A percentile compares a stretch with the other conserved stretches of the same genome.
Conservation (phyloP, 2,329 filamentous ascomycete species). For the Ciborinia camelliae region DNA sequence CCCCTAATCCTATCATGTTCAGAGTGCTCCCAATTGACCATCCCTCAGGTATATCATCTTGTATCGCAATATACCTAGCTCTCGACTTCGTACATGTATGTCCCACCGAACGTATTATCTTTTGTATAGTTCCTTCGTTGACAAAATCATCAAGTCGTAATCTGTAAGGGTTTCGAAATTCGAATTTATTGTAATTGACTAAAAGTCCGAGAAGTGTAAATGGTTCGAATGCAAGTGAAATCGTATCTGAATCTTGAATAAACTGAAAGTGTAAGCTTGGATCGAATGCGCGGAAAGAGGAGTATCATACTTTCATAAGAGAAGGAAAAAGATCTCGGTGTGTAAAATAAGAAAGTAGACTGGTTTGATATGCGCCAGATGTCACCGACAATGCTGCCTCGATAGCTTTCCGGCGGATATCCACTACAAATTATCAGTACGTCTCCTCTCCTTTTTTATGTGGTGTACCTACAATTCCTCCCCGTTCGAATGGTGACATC, state of each 20-base stretch:
- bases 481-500: constrained; percentile 81
- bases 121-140: constrained; percentile 81
- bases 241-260: constrained; percentile 72
- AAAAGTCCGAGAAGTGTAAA: constrained; percentile 82
- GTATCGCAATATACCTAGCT: constrained; percentile 75
- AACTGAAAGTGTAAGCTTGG: constrained; percentile 50
- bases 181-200: constrained; percentile 99
- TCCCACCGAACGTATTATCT: constrained; percentile 75
- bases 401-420: constrained; percentile 75
- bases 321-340: constrained; percentile 91
- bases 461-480: constrained; percentile 55
- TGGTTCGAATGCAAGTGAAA: constrained; percentile 63
- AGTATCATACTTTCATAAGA: constrained; percentile 74
- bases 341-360: constrained; percentile 89
- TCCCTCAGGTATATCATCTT: constrained; percentile 85
- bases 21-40: constrained; percentile 83
- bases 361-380: constrained; percentile 93
- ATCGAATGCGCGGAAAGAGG: neutral
- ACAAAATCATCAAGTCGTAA: constrained; percentile 91
- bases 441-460: neutral
- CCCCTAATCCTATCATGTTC: constrained; percentile 78
- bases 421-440: constrained; percentile 51
- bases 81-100: constrained; percentile 65
- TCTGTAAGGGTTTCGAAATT: constrained; percentile 95
- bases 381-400: constrained; percentile 78